These are phyloP conservation scores for Penicillium sp. DNA, from an alignment of 2,329 filamentous ascomycete species.

Conservation along the genomic window DNA sequence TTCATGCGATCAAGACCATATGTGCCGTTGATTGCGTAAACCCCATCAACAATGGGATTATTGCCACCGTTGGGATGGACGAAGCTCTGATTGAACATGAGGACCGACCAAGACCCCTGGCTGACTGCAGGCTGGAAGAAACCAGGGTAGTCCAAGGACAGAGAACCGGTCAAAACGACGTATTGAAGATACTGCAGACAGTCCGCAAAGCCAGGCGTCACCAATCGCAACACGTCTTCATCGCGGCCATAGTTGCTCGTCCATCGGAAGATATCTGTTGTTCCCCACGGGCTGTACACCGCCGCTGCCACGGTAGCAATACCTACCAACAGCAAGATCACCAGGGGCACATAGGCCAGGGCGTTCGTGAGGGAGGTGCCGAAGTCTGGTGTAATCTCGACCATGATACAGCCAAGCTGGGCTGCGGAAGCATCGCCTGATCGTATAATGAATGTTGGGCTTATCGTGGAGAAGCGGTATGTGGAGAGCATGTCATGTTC, in stretches of 20 bases:
- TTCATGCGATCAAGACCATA: constrained; percentile 80
- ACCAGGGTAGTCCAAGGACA: constrained; percentile 87
- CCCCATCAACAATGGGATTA: constrained; percentile 73
- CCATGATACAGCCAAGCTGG: constrained; percentile 75
- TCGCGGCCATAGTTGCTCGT: constrained; percentile 97
- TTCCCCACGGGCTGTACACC: constrained; percentile 92
- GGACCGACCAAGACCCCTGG: constrained; percentile 80
- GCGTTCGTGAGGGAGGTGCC: constrained; percentile 68
- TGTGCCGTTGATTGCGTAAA: constrained; percentile 77
- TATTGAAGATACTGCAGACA: constrained; percentile 98
- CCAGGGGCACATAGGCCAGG: constrained; percentile 73
- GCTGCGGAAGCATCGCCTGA: constrained; percentile 69
- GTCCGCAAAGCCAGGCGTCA: constrained; percentile 95
- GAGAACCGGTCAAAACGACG: constrained; percentile 78
- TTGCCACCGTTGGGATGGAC: constrained; percentile 68
- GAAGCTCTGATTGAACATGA: constrained; percentile 93
- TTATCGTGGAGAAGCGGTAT: constrained; percentile 83
- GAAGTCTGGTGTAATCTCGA: constrained; percentile 81
- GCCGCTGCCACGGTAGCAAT: constrained; percentile 80
- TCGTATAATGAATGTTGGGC: constrained; percentile 70
- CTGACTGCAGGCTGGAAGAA: constrained; percentile 92
- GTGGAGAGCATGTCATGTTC: constrained; percentile 74
- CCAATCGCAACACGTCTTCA: constrained; percentile 83
- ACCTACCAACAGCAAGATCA: constrained; percentile 77
- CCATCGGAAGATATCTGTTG: constrained; percentile 88